Base-by-base conservation (phyloP, 148 eudicot species). In the Dianthus caryophyllus region DNA sequence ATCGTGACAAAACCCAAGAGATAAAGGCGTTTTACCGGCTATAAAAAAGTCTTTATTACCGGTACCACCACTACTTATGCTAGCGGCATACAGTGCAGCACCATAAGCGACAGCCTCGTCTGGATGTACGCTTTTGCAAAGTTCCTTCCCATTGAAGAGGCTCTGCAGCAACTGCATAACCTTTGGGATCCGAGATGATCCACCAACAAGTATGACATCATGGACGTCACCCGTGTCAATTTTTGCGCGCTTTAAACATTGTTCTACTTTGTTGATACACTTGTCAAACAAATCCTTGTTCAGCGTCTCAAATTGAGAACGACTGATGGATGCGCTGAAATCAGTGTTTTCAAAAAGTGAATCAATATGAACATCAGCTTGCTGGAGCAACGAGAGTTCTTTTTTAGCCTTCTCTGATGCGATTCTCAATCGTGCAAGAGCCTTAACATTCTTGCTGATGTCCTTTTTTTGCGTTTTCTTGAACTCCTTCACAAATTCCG, bases 101-200 rank as follows among this genome's bases (percentile, higher is more conserved):
- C 78, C 78, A 69, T 54, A 64, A 0, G 71, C 64, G 44, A 68
- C 71, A 1, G 71, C 71, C 44, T 68, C 71, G n/a, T 68, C 71
- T 3, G 71, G 71, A 1, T 68, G 47, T 0, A 68, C 57, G 39
- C 27, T 26, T 57, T 49, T 50, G 30, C 29, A 66, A 2, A 66
- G 59, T 18, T 67, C 31, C 52, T 48, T 48, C 21, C 52, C 52
- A 5, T 48, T 4, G 7, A 48, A 48, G 21, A 16, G n/a, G 21
- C 30, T 51, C 27, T 52, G 10, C 50, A 67, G 6, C 61, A 67
- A 13, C 22, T 67, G 31, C 24, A 38, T 61, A 38, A 67, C 24
- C 9, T 67, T 67, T 0, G 61, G 70, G 16, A 67, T 67, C 9
- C 70, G 17, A 18, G 61, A 33, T 0, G 70, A 67, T 6, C 70